Base-by-base conservation (phyloP, 2,329 filamentous ascomycete genomes). In the Aspergillus uvarum region DNA sequence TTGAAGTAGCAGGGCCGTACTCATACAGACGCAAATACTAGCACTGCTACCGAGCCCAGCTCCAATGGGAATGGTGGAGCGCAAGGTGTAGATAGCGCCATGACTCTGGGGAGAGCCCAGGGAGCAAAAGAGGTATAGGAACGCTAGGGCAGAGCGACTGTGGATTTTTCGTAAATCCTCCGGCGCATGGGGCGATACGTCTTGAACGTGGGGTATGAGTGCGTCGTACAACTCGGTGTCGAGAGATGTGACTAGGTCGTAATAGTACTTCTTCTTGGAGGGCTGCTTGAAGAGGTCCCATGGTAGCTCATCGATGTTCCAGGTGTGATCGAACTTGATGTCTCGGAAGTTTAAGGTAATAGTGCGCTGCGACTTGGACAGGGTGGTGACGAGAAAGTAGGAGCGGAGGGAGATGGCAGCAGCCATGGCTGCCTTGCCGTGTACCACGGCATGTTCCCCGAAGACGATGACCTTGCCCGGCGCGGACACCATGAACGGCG, bases 391-490 rank as follows among this genome's bases (percentile, higher is more conserved):
- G 70, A 96, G 92, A 53, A 99, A 89, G 75, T 98, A 99, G 49
- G 95, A 98, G 68, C 95, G 89, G 29, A 99, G 85, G 29, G 95
- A 96, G 60, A 99, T 96, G 31, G 95, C 89, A 24, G 95, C 96
- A 55, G 95, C 95, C 76, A 99, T 94, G 60, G 95, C 94, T 67
- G 92, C 87, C 89, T 97, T 98, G 72, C 93, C 93, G 73, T 99
- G 87, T 21, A 99, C 95, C n/a, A 98, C 95, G 2, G 95, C 90
- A 80, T 99, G 95, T 77, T 99, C 95, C 67, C 95, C 95, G 79
- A 94, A 98, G 56, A 98, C 91, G 75, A 99, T 99, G 72, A 97
- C 95, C 76, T 99, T 99, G 65, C 94, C 96, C 0, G 95, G 95
- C 2, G 96, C 94, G 16, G 95, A 98, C 59, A 98, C 93, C 91